Evolutionary conservation across 2,329 filamentous ascomycete genomes (phyloP).

Genomic region (Blastomyces gilchristii): DNA sequence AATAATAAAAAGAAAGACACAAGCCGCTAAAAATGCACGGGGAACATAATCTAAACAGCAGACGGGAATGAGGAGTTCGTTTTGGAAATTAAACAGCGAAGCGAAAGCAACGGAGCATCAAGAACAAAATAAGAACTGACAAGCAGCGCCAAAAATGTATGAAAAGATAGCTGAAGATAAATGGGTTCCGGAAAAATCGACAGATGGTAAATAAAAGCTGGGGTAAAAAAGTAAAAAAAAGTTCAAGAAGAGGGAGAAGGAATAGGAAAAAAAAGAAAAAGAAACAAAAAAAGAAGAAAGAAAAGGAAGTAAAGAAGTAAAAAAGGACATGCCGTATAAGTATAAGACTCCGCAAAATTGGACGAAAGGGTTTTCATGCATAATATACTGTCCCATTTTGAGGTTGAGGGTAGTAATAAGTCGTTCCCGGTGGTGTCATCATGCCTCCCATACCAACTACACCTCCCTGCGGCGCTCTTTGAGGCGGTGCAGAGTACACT

Average conservation of each 20-base stretch:
- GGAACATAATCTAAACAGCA: constrained; percentile 3
- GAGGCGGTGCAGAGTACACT: constrained; percentile 43
- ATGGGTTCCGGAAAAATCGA: background rate
- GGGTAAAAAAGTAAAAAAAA: constrained; percentile 3
- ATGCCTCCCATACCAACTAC: constrained; percentile 66
- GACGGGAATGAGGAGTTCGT: constrained; percentile 1
- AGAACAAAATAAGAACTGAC: background rate
- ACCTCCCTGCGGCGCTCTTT: constrained; percentile 42
- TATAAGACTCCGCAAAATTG: background rate
- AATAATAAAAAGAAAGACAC: constrained; percentile 6
- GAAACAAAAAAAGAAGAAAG: constrained; percentile 8
- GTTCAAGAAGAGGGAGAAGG: background rate
- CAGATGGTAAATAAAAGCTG: background rate
- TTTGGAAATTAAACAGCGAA: background rate
- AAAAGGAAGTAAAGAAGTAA: constrained; percentile 1
- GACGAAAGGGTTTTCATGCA: background rate
- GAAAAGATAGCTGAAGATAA: background rate
- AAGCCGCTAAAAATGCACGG: constrained; percentile 6
- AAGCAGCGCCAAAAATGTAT: background rate
- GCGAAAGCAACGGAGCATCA: background rate
- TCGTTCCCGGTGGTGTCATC: constrained; percentile 53
- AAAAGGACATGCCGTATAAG: constrained; percentile 1
- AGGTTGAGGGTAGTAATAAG: constrained; percentile 46
- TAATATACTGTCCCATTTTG: constrained; percentile 52
- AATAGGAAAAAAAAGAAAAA: background rate